phyloP scores from a whole-genome alignment of 1,139 yeast genomes.

The Yamadazyma taylorii region DNA sequence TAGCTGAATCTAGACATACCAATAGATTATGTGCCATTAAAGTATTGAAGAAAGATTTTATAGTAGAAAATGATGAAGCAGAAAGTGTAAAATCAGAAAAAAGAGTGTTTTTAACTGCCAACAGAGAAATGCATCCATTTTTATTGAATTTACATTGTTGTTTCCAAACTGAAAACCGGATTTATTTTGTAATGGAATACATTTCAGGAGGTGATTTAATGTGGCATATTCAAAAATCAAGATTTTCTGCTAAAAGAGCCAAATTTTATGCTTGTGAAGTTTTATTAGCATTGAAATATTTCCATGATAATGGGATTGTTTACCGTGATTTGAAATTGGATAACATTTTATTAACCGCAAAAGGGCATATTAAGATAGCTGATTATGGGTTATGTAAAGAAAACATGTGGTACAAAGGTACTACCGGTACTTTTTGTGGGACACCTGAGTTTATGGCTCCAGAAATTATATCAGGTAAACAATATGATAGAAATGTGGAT shows the following conservation, averaged over 20 bases:
- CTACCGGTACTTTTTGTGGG: conserved; percentile 96
- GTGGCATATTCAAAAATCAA: conserved; percentile 97
- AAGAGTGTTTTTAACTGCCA: conserved; percentile 87
- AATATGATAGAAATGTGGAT: conserved; percentile 90
- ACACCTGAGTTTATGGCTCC: conserved; percentile 99
- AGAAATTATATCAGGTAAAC: conserved; percentile 89
- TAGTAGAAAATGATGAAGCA: conserved; percentile 93
- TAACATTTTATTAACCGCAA: conserved; percentile 81
- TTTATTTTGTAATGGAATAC: conserved; percentile 97
- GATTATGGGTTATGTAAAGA: conserved; percentile 98
- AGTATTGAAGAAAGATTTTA: conserved; percentile 91
- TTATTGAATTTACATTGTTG: conserved; percentile 88
- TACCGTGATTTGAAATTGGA: conserved; percentile 96
- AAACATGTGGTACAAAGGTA: conserved; percentile 87
- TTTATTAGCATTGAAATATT: conserved; percentile 80
- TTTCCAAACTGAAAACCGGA: conserved; percentile 96
- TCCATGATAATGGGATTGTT: conserved; percentile 94
- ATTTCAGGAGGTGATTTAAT: conserved; percentile 97
- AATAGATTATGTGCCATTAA: conserved; percentile 87
- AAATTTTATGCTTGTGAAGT: conserved; percentile 98
- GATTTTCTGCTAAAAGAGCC: conserved; percentile 87
- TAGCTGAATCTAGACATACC: conserved; percentile 86
- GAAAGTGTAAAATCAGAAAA: conserved; percentile 93
- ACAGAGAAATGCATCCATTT: conserved; percentile 89
- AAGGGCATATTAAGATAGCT: conserved; percentile 96